A percentile compares a stretch with the other conserved stretches of the same genome.
These are phyloP conservation scores for Heliosperma pusillum DNA, from an alignment of 148 eudicot genomes.

Conservation along the genomic window DNA sequence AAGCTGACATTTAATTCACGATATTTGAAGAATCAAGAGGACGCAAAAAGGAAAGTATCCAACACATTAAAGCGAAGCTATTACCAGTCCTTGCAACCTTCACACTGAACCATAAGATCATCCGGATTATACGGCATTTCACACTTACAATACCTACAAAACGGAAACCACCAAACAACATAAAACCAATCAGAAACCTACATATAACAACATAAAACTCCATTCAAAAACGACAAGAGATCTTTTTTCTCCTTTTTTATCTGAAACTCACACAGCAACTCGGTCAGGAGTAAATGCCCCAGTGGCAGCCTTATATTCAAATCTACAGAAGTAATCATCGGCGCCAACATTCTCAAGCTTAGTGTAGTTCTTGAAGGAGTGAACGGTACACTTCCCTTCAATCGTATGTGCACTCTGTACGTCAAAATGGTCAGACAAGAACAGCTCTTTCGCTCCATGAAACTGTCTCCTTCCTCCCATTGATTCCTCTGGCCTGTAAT, in stretches of 20 bases:
- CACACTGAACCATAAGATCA: slow-evolving; percentile 89
- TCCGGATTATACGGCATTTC: slow-evolving; percentile 97
- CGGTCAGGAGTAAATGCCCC: slow-evolving; percentile 86
- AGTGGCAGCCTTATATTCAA: slow-evolving; percentile 76
- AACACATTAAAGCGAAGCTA: slow-evolving; percentile 11
- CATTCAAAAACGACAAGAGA: slow-evolving; percentile 8
- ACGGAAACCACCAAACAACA: slow-evolving; percentile 6
- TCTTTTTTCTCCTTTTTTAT: too few relatives aligned
- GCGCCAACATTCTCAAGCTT: slow-evolving; percentile 88
- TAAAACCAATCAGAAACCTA: slow-evolving; percentile 12
- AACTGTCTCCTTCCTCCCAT: slow-evolving; percentile 81
- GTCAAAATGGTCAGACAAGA: slow-evolving; percentile 79
- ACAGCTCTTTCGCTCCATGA: slow-evolving; percentile 86
- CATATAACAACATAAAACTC: background rate
- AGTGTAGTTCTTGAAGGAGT: slow-evolving; percentile 70
- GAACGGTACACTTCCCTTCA: slow-evolving; percentile 85
- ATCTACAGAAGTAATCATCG: slow-evolving; percentile 84
- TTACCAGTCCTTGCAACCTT: slow-evolving; percentile 86
- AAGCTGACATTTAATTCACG: background rate
- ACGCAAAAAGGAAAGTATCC: background rate
- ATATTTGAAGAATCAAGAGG: background rate
- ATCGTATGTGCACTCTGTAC: slow-evolving; percentile 86
- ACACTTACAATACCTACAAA: slow-evolving; percentile 82
- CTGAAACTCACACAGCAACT: slow-evolving; percentile 65
- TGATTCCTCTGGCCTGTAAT: slow-evolving; percentile 91